Percentiles rank a stretch among this genome's conserved stretches.
Evolutionary conservation across 176 grass and related monocot species (phyloP).

Genomic region (Tuctoria greenei): DNA sequence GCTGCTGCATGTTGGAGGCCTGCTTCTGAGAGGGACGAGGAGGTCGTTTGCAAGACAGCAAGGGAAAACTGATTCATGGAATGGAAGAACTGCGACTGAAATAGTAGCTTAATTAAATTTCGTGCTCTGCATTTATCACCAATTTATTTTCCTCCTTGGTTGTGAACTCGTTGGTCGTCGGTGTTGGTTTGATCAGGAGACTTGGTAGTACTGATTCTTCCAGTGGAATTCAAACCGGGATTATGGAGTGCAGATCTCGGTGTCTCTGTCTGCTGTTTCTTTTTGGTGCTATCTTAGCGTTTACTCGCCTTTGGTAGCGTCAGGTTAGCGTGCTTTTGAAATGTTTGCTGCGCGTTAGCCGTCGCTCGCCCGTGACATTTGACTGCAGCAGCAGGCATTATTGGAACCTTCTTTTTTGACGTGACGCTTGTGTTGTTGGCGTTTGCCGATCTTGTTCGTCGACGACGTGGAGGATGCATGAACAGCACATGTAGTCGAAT

Average conservation of each 20-base stretch:
- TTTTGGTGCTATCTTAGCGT: not conserved
- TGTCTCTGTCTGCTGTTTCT: not conserved
- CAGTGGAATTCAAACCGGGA: constrained; percentile 28
- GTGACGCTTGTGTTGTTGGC: not conserved
- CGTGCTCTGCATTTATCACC: constrained; percentile 1
- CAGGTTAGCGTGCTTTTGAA: constrained; percentile 10
- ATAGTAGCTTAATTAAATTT: not conserved
- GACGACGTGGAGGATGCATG: not conserved
- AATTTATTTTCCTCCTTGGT: not conserved
- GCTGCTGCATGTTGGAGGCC: constrained; percentile 57
- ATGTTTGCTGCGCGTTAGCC: not conserved
- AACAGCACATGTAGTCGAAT: not conserved
- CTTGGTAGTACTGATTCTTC: constrained; percentile 1
- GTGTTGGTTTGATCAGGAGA: constrained; percentile 18
- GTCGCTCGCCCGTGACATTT: not conserved
- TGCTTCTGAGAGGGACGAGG: constrained; percentile 38
- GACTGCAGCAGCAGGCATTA: not conserved
- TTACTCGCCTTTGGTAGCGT: not conserved
- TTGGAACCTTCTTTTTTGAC: not conserved
- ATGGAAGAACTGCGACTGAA: not conserved
- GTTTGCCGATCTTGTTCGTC: not conserved
- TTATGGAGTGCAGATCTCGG: not conserved
- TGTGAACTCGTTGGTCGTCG: constrained; percentile 9
- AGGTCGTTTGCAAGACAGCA: not conserved
- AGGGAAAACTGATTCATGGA: not conserved